Base-by-base conservation (phyloP, 2,329 filamentous ascomycete species). In the Taxawa tesnikishii region DNA sequence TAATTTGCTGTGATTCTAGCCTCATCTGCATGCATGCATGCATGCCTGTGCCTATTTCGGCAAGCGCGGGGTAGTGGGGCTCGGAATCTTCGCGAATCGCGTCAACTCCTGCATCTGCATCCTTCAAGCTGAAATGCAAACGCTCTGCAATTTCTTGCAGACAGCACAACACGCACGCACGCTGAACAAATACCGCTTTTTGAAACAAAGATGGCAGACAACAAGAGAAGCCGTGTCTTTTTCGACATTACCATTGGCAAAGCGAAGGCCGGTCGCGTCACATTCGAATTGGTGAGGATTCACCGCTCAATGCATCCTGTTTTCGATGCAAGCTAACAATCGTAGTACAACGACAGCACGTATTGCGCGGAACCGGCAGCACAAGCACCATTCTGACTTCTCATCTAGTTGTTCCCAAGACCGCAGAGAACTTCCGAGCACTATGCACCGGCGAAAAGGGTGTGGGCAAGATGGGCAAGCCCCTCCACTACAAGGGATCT, bases 381-480 rank as follows among this genome's bases (percentile, higher is more conserved):
- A 6, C 10, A 11, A 5, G 12, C 10, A 11, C 26, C 15, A 18
- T 23, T 11, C 30, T 31, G 17, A 34, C 17, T n/a, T n/a, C 13
- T 15, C 25, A 8, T 8, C 33, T 23, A 67, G 68, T 92, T 39
- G 87, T 94, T 13, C 88, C 88, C 52, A 94, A 92, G 67, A 96
- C 88, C 4, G 83, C 81, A 43, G 87, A 94, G 50, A 96, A 96
- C 70, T 96, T 96, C 70, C 83, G 87, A 50, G 75, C 78, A 33
- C 75, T 94, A 40, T 94, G 85, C 67, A 94, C 88, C 0, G 88
- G 88, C 45, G 88, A 96, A 67, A 94, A 94, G 64, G 88, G 88
- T 39, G 47, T 70, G 15, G 83, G 84, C 44, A 82, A 83, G 54
- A 61, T 73, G 17, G 87, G 85, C 55, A 87, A 87, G 62, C 80